A percentile compares a stretch with the other conserved stretches of the same genome.
phyloP scores from a whole-genome alignment of 176 grass and related monocot genomes.

The Avena atlantica region DNA sequence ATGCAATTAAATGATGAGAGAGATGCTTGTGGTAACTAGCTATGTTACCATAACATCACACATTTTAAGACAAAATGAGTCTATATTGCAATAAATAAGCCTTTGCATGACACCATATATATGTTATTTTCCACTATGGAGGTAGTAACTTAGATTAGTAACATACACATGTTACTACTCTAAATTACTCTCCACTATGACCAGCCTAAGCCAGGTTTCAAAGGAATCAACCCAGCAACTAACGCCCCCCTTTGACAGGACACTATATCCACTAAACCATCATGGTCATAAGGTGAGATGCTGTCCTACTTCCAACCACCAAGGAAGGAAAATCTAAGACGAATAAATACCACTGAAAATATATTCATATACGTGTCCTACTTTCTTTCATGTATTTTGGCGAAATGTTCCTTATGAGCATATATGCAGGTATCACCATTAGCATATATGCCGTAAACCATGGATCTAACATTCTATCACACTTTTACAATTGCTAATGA shows the following conservation, averaged over 20 bases:
- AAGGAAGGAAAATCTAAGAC: neutral
- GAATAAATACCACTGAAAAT: neutral
- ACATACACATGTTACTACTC: too few relatives aligned
- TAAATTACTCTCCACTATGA: neutral
- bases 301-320: constrained; percentile 33
- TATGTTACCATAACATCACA: too few relatives aligned
- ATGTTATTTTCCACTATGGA: too few relatives aligned
- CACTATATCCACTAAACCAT: constrained; percentile 12
- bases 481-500: neutral
- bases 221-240: constrained; percentile 1
- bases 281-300: constrained; percentile 4
- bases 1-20: too few relatives aligned
- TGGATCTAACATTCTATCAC: neutral
- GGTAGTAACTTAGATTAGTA: too few relatives aligned
- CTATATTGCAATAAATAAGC: too few relatives aligned
- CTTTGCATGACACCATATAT: too few relatives aligned
- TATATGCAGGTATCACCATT: constrained; percentile 31
- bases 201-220: constrained; percentile 4
- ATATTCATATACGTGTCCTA: neutral
- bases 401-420: constrained; percentile 17
- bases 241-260: neutral
- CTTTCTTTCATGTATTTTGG: neutral
- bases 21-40: too few relatives aligned
- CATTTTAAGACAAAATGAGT: too few relatives aligned
- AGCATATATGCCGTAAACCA: constrained; percentile 25